Conservation (phyloP, 495 filamentous ascomycete genomes). For the Aspergillus cavernicola region DNA sequence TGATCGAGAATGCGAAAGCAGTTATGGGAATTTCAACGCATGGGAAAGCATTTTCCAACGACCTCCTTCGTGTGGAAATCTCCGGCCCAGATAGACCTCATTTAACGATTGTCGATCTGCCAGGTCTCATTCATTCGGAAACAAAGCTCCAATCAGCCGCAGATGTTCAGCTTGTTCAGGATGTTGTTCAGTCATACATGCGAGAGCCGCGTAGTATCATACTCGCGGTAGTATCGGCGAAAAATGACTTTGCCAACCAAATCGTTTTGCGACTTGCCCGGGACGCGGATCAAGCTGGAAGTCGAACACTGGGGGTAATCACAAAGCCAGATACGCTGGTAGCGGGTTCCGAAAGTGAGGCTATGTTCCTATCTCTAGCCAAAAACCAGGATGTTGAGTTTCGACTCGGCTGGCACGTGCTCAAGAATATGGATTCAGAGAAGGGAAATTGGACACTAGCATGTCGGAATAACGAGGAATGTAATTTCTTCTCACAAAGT, state of each 20-base stretch:
- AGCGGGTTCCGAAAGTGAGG: constrained; percentile 35
- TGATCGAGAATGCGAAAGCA: constrained; percentile 49
- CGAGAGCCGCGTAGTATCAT: constrained; percentile 48
- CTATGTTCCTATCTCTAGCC: constrained; percentile 35
- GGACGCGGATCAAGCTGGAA: constrained; percentile 37
- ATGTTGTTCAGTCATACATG: constrained; percentile 48
- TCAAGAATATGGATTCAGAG: constrained; percentile 44
- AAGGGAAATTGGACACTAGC: constrained; percentile 29
- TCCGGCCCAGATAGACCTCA: constrained; percentile 48
- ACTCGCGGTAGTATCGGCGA: constrained; percentile 49
- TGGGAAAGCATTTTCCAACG: constrained; percentile 40
- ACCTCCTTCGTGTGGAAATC: constrained; percentile 51
- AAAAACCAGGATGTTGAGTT: constrained; percentile 46
- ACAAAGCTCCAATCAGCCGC: constrained; percentile 42
- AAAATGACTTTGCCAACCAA: constrained; percentile 48
- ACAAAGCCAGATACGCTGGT: constrained; percentile 49
- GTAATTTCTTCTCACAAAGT: constrained; percentile 42
- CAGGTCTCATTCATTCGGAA: constrained; percentile 44
- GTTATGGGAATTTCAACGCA: constrained; percentile 47
- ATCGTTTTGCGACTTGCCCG: constrained; percentile 42
- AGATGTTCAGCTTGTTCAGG: constrained; percentile 43
- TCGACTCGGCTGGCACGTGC: constrained; percentile 46
- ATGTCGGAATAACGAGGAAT: constrained; percentile 36
- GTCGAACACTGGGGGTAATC: constrained; percentile 47
- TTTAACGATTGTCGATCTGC: constrained; percentile 54